Evolutionary conservation across 345 rosid species (phyloP).

Genomic region (Gossypium australe): DNA sequence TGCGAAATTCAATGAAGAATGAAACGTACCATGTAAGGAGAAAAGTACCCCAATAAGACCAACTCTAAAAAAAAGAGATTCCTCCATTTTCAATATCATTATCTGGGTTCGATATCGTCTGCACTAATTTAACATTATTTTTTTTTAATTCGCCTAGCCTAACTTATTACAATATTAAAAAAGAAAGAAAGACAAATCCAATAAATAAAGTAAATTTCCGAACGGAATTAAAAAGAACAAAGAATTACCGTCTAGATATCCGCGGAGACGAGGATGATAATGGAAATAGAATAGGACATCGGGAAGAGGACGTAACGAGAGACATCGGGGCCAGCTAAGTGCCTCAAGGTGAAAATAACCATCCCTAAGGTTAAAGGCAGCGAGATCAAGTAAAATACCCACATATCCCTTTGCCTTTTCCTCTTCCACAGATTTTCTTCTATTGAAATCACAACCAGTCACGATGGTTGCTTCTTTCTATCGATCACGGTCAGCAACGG

Average conservation of each 20-base stretch:
- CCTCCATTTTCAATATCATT: slow-evolving; percentile 45
- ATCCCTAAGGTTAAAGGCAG: slow-evolving; percentile 88
- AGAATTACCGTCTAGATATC: slow-evolving; percentile 65
- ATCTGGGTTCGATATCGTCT: slow-evolving; percentile 46
- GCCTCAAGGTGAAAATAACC: slow-evolving; percentile 66
- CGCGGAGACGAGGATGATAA: slow-evolving; percentile 58
- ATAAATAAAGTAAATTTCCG: background rate
- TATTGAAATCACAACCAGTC: background rate
- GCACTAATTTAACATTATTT: background rate
- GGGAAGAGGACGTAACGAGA: slow-evolving; percentile 86
- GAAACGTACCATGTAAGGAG: slow-evolving; percentile 79
- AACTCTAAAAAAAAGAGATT: slow-evolving; percentile 88
- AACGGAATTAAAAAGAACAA: background rate
- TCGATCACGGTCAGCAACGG: too few relatives aligned
- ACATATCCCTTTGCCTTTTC: slow-evolving; percentile 44
- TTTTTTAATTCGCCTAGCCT: background rate
- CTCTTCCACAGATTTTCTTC: background rate
- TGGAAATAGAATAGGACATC: slow-evolving; percentile 23
- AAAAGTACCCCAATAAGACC: slow-evolving; percentile 97
- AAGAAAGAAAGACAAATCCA: background rate
- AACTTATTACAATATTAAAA: background rate
- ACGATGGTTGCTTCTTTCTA: background rate
- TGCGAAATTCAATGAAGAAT: background rate
- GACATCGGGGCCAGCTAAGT: slow-evolving; percentile 88
- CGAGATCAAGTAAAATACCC: slow-evolving; percentile 97